Conservation (phyloP, 306 rosid genomes). For the Vachellia collinsii region DNA sequence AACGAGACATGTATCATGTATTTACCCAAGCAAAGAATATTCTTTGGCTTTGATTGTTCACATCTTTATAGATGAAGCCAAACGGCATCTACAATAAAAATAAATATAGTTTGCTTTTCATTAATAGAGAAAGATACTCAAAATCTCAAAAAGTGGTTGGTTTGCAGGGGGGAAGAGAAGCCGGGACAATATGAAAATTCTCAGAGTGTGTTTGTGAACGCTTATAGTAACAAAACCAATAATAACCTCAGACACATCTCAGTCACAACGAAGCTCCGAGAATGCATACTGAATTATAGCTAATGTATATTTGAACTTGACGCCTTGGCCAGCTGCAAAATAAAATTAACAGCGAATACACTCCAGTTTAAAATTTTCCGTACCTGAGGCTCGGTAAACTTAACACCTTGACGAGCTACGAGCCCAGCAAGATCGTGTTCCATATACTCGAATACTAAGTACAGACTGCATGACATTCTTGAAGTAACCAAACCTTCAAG, state of each 20-base stretch:
- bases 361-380: slow-evolving; percentile 34
- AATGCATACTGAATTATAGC: slow-evolving; percentile 19
- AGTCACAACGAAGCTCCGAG: slow-evolving; percentile 27
- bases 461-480: slow-evolving; percentile 96
- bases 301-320: slow-evolving; percentile 43
- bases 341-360: slow-evolving; percentile 24
- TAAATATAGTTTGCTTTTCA: not conserved
- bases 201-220: not conserved
- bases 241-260: not conserved
- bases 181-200: not conserved
- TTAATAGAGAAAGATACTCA: not conserved
- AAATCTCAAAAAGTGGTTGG: not conserved
- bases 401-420: slow-evolving; percentile 74
- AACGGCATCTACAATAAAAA: not conserved
- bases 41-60: slow-evolving; percentile 21
- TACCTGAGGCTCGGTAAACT: slow-evolving; percentile 96
- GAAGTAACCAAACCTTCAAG: slow-evolving; percentile 97
- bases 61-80: slow-evolving; percentile 6
- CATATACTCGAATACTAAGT: slow-evolving; percentile 95
- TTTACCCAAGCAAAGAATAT: slow-evolving; percentile 10
- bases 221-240: slow-evolving; percentile 35
- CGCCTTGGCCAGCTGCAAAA: slow-evolving; percentile 11
- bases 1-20: not conserved
- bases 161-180: not conserved
- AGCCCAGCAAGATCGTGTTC: slow-evolving; percentile 99